Evolutionary conservation across 2,329 filamentous ascomycete species (phyloP), one percentile per base, ranked within the genome.

Genomic region (Mycosphaerella sp.): DNA sequence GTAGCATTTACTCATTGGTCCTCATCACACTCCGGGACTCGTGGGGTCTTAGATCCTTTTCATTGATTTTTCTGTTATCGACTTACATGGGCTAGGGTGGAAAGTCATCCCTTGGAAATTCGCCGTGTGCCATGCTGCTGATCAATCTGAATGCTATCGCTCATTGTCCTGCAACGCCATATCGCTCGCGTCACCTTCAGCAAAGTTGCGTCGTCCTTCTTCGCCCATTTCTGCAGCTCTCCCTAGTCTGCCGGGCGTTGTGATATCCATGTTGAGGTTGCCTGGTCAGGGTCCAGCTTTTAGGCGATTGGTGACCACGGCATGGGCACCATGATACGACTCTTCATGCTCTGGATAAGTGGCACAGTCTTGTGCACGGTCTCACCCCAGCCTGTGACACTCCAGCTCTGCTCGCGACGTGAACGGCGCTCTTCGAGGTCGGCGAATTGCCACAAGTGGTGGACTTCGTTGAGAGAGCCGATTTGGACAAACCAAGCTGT

Each of bases 401-500:
- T 82, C 93, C 93, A 98, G 70, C 90, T 96, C 78, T 94, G 83
- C 77, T 98, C 93, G 59, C 93, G 81, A 59, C 89, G 81, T 32
- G 87, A 75, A 70, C 94, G 93, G 59, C 93, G 83, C 74, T 97
- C 93, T 71, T 97, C 90, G 54, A 98, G 73, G 70, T 98, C 88
- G 61, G 91, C 90, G 75, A 97, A 98, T 68, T 98, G 93, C 93
- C 93, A 98, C 17, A 98, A 79, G 69, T 97, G 91, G 70, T 98
- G 90, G 30, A 98, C 93, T 0, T 89, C 96, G 75, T 98, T 98
- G 57, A 98, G 78, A 48, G 96, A 91, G 55, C 93, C 93, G 64
- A 98, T 91, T 74, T 98, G 93, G 36, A 96, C 91, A 65, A 98
- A 98, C 93, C 93, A 98, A 6, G 93, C 93, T 28, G 91, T 90